A percentile compares a stretch with the other conserved stretches of the same genome.
phyloP scores from a whole-genome alignment of 2,329 filamentous ascomycete genomes.

The Fusarium caatingaense region DNA sequence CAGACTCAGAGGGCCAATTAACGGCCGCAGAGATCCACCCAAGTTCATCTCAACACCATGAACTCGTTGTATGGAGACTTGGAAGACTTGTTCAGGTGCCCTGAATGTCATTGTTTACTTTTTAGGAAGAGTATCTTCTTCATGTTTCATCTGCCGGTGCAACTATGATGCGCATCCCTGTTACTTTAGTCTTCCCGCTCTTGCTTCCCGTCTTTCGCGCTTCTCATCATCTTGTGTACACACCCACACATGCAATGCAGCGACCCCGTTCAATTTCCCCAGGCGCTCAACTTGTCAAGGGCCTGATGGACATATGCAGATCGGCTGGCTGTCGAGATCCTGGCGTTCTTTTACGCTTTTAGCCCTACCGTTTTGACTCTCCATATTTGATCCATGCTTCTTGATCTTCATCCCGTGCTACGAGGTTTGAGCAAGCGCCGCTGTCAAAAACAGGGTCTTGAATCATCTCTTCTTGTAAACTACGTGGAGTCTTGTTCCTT shows the following conservation, averaged over 20 bases:
- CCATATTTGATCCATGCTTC: background rate
- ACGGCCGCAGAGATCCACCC: conserved; percentile 18
- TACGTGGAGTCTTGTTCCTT: background rate
- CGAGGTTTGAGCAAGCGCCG: too few relatives aligned
- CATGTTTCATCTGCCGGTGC: conserved; percentile 24
- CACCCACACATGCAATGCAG: conserved; percentile 44
- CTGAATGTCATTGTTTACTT: background rate
- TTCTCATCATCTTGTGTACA: conserved; percentile 9
- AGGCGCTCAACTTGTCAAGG: conserved; percentile 38
- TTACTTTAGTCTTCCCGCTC: conserved; percentile 27
- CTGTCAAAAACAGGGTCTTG: too few relatives aligned
- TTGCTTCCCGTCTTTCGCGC: conserved; percentile 24
- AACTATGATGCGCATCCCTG: conserved; percentile 40
- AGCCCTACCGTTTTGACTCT: background rate
- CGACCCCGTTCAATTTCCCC: conserved; percentile 46
- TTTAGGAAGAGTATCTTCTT: too few relatives aligned
- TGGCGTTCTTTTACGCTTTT: background rate
- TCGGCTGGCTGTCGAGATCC: conserved; percentile 44
- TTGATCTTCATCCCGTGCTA: too few relatives aligned
- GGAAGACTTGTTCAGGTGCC: background rate
- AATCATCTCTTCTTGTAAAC: background rate
- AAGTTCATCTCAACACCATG: conserved; percentile 38
- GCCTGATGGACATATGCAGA: conserved; percentile 30
- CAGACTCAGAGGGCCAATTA: conserved; percentile 32
- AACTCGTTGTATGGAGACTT: conserved; percentile 1